These are phyloP conservation scores for Thelephora aurantiotincta DNA, from an alignment of 768 basidiomycete genomes.

Conservation along the genomic window DNA sequence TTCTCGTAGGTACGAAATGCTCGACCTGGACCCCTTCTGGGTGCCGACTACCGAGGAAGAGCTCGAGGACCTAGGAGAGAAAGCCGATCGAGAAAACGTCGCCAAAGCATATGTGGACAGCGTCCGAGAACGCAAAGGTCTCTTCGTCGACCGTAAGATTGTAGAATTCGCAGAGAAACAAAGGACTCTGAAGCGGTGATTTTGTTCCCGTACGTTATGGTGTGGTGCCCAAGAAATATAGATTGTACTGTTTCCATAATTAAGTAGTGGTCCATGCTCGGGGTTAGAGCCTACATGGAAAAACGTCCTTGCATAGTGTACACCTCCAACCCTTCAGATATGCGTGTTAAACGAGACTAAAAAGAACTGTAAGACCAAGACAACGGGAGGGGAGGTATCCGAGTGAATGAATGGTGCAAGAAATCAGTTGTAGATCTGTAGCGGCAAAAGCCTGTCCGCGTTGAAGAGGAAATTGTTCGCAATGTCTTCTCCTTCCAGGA, in stretches of 20 bases:
- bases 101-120: constrained; percentile 87
- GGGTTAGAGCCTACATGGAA: too few relatives aligned
- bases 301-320: too few relatives aligned
- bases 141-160: constrained; percentile 92
- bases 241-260: neutral
- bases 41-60: constrained; percentile 96
- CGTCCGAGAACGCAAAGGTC: constrained; percentile 84
- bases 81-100: constrained; percentile 86
- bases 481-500: constrained; percentile 86
- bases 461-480: constrained; percentile 92
- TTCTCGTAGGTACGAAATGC: constrained; percentile 64
- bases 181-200: constrained; percentile 53
- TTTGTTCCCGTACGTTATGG: neutral
- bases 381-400: too few relatives aligned
- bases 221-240: neutral
- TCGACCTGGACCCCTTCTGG: constrained; percentile 95
- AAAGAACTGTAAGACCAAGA: too few relatives aligned
- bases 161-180: constrained; percentile 97
- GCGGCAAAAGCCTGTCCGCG: constrained; percentile 60
- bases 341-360: too few relatives aligned
- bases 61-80: constrained; percentile 91
- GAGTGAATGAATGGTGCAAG: too few relatives aligned
- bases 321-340: too few relatives aligned
- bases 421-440: constrained; percentile 55
- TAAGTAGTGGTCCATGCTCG: neutral